Base-by-base conservation (phyloP, 495 filamentous ascomycete species). In the Aspergillus olivimuriae region DNA sequence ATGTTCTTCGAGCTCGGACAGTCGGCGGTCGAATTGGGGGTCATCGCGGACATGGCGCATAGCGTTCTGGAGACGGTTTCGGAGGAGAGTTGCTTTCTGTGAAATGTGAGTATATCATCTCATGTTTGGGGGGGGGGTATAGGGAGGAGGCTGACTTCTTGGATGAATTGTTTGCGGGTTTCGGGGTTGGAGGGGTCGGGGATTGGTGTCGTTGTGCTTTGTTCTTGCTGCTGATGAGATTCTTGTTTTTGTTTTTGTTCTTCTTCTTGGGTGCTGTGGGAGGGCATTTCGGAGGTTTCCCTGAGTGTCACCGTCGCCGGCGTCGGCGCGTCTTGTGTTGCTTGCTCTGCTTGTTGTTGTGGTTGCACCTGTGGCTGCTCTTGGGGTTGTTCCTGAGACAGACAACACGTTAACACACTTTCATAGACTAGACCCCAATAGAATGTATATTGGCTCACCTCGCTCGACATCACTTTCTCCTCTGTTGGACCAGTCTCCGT, bases 1-100 rank as follows among this genome's bases (percentile, higher is more conserved):
- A 50, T 69, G 65, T 37, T 58, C 66, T 51, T 72, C 68, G 33
- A 70, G 54, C 19, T 65, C 62, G n/a, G 66, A 69, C 20, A 72
- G 40, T n/a, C 65, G 57, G 9, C 69, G 69, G 44, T 72, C 69
- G 38, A 72, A 63, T 44, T 69, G 62, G 40, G 68, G 58, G 39
- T 65, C n/a, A n/a, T n/a, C 58, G 38, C 52, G 51, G 11, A 66
- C 61, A 35, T 65, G 63, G 41, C 62, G 66, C 69, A 70, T 72
- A 32, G 69, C 69, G 33, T 52, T 64, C 58, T 69, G 69, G 26
- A 72, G 54, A 45, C 62, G 59, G 44, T 46, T 66, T 22, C 63
- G 66, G 44, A 70, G 65, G n/a, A 69, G 60, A 28, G 34, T 53
- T 34, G 69, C 69, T 70, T 70, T 70, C 69, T 72, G 18, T 38